phyloP scores from a whole-genome alignment of 108 stramenopile species.

The Stephanodiscus triporus region DNA sequence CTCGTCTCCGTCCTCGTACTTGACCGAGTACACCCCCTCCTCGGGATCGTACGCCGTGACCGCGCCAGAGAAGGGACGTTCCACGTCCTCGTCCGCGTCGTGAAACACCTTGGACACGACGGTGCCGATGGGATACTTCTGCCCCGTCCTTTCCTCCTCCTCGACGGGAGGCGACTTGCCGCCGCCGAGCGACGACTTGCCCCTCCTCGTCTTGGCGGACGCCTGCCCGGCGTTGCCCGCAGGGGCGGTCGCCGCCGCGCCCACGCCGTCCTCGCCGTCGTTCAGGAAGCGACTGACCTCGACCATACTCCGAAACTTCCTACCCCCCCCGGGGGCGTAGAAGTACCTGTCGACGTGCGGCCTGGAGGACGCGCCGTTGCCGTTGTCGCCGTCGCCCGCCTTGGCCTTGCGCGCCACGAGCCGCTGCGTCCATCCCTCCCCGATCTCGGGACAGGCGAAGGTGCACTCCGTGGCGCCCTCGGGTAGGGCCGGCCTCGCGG shows the following conservation, averaged over 20 bases:
- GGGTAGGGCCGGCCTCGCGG: constrained; percentile 4
- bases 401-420: constrained; percentile 14
- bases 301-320: constrained; percentile 25
- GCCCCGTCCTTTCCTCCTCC: neutral
- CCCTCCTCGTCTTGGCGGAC: neutral
- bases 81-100: neutral
- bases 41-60: constrained; percentile 9
- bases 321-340: constrained; percentile 17
- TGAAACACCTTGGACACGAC: constrained; percentile 8
- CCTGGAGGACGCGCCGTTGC: neutral
- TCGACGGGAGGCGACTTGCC: neutral
- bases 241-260: neutral
- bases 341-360: constrained; percentile 12
- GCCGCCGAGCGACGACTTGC: neutral
- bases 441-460: constrained; percentile 17
- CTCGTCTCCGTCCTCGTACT: constrained; percentile 16
- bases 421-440: constrained; percentile 24
- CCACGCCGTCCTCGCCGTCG: neutral
- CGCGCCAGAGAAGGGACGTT: constrained; percentile 1
- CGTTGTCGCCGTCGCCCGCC: neutral
- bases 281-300: constrained; percentile 22
- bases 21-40: neutral
- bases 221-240: neutral
- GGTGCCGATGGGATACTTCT: constrained; percentile 5
- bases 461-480: constrained; percentile 4